phyloP scores from a whole-genome alignment of 1,139 yeast species.

The Suhomyces bribrorum region DNA sequence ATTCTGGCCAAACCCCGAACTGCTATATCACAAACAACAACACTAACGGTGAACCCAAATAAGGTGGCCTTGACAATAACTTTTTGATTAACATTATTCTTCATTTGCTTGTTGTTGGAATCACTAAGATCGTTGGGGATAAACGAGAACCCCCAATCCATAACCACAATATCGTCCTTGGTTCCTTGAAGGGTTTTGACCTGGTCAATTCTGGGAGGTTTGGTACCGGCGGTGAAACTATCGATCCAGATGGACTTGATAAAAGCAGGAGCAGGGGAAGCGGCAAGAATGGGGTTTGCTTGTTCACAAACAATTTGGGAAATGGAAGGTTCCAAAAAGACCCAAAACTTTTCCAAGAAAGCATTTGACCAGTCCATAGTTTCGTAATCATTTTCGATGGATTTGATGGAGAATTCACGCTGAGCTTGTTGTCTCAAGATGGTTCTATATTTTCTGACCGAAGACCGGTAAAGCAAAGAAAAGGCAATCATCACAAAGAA shows the following conservation, averaged over 20 bases:
- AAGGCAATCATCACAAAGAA: constrained; percentile 64
- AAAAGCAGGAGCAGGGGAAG: constrained; percentile 78
- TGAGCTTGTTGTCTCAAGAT: constrained; percentile 76
- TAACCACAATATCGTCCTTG: constrained; percentile 85
- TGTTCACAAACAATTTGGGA: constrained; percentile 83
- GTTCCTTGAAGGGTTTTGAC: constrained; percentile 90
- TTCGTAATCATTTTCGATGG: constrained; percentile 85
- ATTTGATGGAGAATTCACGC: constrained; percentile 77
- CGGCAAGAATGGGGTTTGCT: constrained; percentile 79
- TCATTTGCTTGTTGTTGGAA: constrained; percentile 78
- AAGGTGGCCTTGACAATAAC: constrained; percentile 64
- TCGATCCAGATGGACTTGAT: constrained; percentile 82
- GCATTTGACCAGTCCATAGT: constrained; percentile 93
- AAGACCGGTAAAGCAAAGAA: constrained; percentile 75
- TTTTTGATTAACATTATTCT: constrained; percentile 79
- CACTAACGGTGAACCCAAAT: constrained; percentile 69
- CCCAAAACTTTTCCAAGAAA: constrained; percentile 89
- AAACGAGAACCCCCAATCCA: constrained; percentile 93
- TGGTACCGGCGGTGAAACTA: constrained; percentile 87
- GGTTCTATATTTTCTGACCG: constrained; percentile 77
- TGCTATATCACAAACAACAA: constrained; percentile 61
- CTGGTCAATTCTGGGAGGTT: constrained; percentile 88
- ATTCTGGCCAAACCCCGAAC: constrained; percentile 72
- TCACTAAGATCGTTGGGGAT: constrained; percentile 89
- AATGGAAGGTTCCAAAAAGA: constrained; percentile 84